Base-by-base conservation (phyloP, 345 rosid genomes). In the Populus alba region DNA sequence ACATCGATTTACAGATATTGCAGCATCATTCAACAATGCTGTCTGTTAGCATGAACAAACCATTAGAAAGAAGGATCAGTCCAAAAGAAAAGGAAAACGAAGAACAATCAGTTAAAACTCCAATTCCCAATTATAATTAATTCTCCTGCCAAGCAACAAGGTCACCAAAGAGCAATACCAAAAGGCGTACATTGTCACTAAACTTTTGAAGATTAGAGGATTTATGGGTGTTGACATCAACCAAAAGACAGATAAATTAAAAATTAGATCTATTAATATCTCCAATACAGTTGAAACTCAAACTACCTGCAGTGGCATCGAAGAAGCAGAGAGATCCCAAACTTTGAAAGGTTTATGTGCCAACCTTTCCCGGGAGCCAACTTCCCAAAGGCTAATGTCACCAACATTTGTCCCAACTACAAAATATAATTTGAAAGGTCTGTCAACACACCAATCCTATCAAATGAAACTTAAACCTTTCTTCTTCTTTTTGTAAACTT, bases 1-100 rank as follows among this genome's bases (percentile, higher is more conserved):
- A 66, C 88, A 88, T 22, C 94, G 84, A 78, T 88, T 90, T 53
- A 86, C 94, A 17, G 88, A 85, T 82, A 88, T 86, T 66, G 88
- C 86, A 80, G 86, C 82, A 83, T 90, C 94, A 76, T 83, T 86
- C 80, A 84, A 68, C 83, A 87, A 87, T n/a, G 91, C 85, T 25
- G 86, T 83, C 94, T 88, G 76, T 70, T 35, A 70, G 45, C 37
- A 59, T 16, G 63, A 39, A 1, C 15, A 68, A 39, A 62, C 23
- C 20, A 7, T 12, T 33, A 55, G 27, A 22, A 69, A 35, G 43
- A 9, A 39, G 20, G 47, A 66, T 8, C 55, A 39, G 51, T n/a
- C 23, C 51, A 15, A 15, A 47, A 13, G 17, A 47, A 47, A 47
- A 15, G 51, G 51, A 47, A 47, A 47, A 47, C 5, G 17, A 15